These are phyloP conservation scores for Saitozyma sp. DNA, from an alignment of 768 basidiomycete genomes.

Conservation along the genomic window DNA sequence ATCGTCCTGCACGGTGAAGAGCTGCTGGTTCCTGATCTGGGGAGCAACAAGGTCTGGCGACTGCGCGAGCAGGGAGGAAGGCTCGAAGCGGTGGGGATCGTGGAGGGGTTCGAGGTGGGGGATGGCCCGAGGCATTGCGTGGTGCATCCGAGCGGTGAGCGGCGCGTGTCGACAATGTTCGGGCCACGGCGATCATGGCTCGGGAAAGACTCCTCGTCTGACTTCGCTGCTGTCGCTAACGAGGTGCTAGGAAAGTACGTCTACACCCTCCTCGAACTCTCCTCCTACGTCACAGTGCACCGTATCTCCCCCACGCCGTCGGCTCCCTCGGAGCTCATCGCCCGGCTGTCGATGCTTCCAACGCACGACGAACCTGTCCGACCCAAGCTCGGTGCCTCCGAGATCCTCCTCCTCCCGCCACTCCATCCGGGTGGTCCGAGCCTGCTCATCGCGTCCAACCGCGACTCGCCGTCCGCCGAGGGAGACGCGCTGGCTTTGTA, in stretches of 20 bases:
- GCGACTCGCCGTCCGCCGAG: conserved; percentile 24
- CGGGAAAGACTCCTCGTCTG: too few species aligned
- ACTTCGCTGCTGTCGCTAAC: not conserved
- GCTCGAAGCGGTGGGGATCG: conserved; percentile 4
- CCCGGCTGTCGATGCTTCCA: conserved; percentile 25
- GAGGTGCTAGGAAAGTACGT: conserved; percentile 17
- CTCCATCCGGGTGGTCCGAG: not conserved
- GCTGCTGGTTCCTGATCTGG: conserved; percentile 30
- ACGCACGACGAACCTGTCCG: conserved; percentile 10
- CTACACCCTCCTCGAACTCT: conserved; percentile 31
- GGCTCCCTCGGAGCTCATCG: conserved; percentile 9
- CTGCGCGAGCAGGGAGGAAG: conserved; percentile 11
- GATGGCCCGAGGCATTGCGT: conserved; percentile 39
- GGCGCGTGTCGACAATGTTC: not conserved
- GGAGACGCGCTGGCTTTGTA: conserved; percentile 32
- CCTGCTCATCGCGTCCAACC: conserved; percentile 29
- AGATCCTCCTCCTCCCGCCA: conserved; percentile 28
- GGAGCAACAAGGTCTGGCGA: conserved; percentile 31
- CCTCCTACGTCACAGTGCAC: conserved; percentile 22
- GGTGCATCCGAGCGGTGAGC: conserved; percentile 34
- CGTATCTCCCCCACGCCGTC: conserved; percentile 8
- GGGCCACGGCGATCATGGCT: not conserved
- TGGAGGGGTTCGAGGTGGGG: conserved; percentile 23
- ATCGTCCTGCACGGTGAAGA: conserved; percentile 21
- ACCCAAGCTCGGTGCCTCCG: conserved; percentile 12